Base-by-base conservation (phyloP, 345 rosid genomes). In the Adansonia digitata region DNA sequence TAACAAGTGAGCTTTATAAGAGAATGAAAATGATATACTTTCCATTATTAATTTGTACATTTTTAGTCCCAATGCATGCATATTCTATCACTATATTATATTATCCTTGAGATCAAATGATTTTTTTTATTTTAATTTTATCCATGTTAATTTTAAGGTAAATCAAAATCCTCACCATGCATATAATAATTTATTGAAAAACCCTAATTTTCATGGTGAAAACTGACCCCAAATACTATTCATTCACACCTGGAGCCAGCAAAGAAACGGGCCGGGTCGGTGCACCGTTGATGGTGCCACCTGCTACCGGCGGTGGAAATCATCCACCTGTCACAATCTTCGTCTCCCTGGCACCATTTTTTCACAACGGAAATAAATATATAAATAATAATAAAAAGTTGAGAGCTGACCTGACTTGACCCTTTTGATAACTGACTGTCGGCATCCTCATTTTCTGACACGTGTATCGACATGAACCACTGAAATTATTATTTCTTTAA, bases 391-490 rank as follows among this genome's bases (percentile, higher is more conserved):
- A 12, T 55, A 57, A 18, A 31, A 61, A 62, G 14, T 26, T 7
- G 1, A 13, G 27, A 24, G 2, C n/a, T 40, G 55, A 46, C 35
- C 62, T 27, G 72, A 68, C 56, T 35, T 46, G 55, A 68, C 42
- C 14, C 9, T 46, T 42, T 17, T 29, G 56, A 68, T 1, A 68
- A 17, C 43, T 8, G 72, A 68, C 72, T 68, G 72, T 68, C 72
- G 72, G 72, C 72, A 46, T 68, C 26, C 56, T 2, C 17, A 5
- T 68, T 68, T 27, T 18, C 15, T 17, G 39, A 6, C 57, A 68
- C 26, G 72, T 68, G 57, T 68, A 3, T 17, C 0, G 15, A n/a
- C 48, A 2, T 3, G 18, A 7, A 17, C 66, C 66, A 61, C 66
- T 13, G 9, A 27, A 11, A 27, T 57, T 57, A 57, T 57, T 5